Evolutionary conservation across 176 grass and related monocot genomes (phyloP).

Genomic region (Otatea glauca): DNA sequence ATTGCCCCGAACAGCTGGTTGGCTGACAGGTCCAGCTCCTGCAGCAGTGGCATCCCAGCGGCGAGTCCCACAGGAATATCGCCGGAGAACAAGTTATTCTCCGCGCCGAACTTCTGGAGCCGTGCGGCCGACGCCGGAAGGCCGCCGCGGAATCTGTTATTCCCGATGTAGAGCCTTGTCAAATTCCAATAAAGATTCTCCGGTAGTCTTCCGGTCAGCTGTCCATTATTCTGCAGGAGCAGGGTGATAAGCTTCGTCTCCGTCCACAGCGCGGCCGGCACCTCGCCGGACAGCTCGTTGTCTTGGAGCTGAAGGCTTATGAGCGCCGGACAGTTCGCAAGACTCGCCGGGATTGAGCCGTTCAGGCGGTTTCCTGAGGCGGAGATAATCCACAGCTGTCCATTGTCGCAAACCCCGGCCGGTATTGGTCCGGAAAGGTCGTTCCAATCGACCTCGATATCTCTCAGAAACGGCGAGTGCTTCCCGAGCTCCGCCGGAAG

Average conservation of each 20-base stretch:
- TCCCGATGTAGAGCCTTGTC: conserved; percentile 49
- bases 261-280: conserved; percentile 62
- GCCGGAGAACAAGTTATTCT: conserved; percentile 70
- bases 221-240: conserved; percentile 50
- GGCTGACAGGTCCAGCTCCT: conserved; percentile 49
- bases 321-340: conserved; percentile 57
- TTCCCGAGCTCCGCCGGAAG: conserved; percentile 72
- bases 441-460: conserved; percentile 66
- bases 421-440: conserved; percentile 67
- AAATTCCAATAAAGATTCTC: conserved; percentile 63
- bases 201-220: conserved; percentile 63
- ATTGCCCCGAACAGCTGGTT: conserved; percentile 65
- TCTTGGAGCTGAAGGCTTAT: conserved; percentile 45
- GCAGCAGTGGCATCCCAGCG: conserved; percentile 54
- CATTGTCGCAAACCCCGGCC: conserved; percentile 50
- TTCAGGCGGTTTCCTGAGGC: conserved; percentile 55
- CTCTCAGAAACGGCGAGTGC: conserved; percentile 51
- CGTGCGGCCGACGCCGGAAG: conserved; percentile 35
- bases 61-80: conserved; percentile 46
- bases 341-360: conserved; percentile 60
- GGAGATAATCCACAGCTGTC: conserved; percentile 34
- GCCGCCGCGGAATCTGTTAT: conserved; percentile 62
- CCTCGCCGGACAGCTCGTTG: conserved; percentile 68
- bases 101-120: conserved; percentile 54
- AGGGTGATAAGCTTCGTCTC: conserved; percentile 57